Percentiles rank a stretch among this genome's conserved stretches.
phyloP scores from a whole-genome alignment of 148 eudicot species.

The Mesembryanthemum crystallinum region DNA sequence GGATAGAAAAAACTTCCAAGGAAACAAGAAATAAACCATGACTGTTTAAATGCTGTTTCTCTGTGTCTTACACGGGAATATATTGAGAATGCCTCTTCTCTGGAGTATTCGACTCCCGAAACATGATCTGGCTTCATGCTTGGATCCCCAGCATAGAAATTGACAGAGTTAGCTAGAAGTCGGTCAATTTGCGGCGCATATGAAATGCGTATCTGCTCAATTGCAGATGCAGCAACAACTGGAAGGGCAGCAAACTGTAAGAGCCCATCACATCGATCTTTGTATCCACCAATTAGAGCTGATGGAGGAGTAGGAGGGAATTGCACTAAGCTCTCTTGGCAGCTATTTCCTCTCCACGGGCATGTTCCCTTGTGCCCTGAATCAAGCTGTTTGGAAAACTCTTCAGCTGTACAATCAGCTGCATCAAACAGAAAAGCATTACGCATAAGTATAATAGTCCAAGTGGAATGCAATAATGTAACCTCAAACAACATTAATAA shows the following conservation, averaged over 20 bases:
- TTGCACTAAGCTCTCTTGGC: slow-evolving; percentile 96
- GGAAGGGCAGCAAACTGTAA: slow-evolving; percentile 85
- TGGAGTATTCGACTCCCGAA: slow-evolving; percentile 41
- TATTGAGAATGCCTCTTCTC: slow-evolving; percentile 60
- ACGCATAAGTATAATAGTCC: background rate
- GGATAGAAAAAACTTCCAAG: slow-evolving; percentile 1
- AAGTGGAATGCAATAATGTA: background rate
- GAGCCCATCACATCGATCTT: slow-evolving; percentile 97
- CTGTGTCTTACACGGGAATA: slow-evolving; percentile 67
- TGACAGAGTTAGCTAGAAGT: slow-evolving; percentile 55
- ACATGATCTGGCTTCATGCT: slow-evolving; percentile 51
- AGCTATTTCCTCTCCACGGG: slow-evolving; percentile 91
- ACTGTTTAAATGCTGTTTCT: slow-evolving; percentile 1
- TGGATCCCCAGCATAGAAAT: slow-evolving; percentile 50
- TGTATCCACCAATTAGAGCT: slow-evolving; percentile 91
- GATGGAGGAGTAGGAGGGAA: slow-evolving; percentile 97
- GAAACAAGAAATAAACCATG: slow-evolving; percentile 9
- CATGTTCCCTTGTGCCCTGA: slow-evolving; percentile 68
- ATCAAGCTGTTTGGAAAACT: slow-evolving; percentile 75
- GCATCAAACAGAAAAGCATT: slow-evolving; percentile 22
- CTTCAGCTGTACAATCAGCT: slow-evolving; percentile 69
- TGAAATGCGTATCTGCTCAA: slow-evolving; percentile 73
- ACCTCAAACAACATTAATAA: too few relatives aligned
- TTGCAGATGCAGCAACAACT: slow-evolving; percentile 74
- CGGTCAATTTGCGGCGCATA: slow-evolving; percentile 77